These are phyloP conservation scores for Heterobasidion parviporum DNA, from an alignment of 1,284 basidiomycete genomes.

Conservation along the genomic window DNA sequence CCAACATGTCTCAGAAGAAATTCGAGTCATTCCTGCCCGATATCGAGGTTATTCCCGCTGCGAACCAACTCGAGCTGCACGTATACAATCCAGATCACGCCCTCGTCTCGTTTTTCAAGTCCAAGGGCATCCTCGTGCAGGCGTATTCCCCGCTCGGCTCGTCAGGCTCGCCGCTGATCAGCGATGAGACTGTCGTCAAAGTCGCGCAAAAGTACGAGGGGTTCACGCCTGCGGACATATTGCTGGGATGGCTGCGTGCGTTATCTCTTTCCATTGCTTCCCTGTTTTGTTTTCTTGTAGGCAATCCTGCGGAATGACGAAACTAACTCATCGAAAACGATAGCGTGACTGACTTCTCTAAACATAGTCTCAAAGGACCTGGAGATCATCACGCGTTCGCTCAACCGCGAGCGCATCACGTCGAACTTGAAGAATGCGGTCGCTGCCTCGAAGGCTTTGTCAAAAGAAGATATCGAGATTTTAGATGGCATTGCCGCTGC, in stretches of 20 bases:
- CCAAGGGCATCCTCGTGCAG: constrained; percentile 1
- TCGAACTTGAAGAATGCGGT: constrained; percentile 57
- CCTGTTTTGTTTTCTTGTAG: background rate
- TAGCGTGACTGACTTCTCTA: background rate
- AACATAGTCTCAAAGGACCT: constrained; percentile 52
- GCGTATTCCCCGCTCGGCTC: constrained; percentile 2
- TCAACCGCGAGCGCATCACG: constrained; percentile 66
- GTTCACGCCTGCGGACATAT: background rate
- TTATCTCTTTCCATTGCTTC: background rate
- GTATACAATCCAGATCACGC: constrained; percentile 3
- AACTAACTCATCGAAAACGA: too few relatives aligned
- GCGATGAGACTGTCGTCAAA: background rate
- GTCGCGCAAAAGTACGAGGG: background rate
- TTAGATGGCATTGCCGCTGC: constrained; percentile 60
- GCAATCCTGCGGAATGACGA: background rate
- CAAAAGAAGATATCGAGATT: constrained; percentile 48
- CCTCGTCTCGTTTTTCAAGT: background rate
- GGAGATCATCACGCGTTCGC: constrained; percentile 70
- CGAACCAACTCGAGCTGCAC: constrained; percentile 2
- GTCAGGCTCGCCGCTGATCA: background rate
- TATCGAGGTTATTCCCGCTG: background rate
- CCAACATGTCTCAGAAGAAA: constrained; percentile 37
- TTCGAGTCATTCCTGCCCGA: constrained; percentile 11
- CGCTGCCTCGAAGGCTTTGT: constrained; percentile 41
- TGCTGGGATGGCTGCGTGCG: constrained; percentile 1